These are phyloP conservation scores for Zasmidium citrigriseum DNA, from an alignment of 2,329 filamentous ascomycete species.

Conservation along the genomic window DNA sequence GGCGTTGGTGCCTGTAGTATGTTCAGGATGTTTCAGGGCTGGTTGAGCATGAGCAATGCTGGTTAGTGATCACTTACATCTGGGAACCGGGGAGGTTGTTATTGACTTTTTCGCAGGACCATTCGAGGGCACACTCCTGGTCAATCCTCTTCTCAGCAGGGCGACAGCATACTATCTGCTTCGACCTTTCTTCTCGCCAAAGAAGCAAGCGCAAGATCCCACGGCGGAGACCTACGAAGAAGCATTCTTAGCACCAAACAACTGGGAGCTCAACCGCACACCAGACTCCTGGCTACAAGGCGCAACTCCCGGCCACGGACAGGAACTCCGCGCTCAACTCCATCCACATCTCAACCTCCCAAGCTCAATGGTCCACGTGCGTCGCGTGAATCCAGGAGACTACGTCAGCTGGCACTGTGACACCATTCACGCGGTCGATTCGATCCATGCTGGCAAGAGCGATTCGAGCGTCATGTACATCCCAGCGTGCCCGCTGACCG, in stretches of 20 bases:
- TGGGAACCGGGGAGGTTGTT: no score
- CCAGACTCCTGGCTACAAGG: constrained; percentile 68
- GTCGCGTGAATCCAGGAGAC: constrained; percentile 69
- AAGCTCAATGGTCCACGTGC: constrained; percentile 71
- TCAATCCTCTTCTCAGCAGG: constrained; percentile 75
- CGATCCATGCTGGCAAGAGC: constrained; percentile 65
- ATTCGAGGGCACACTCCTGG: constrained; percentile 75
- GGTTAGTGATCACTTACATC: no score
- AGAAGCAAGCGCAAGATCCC: constrained; percentile 39
- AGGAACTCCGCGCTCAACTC: constrained; percentile 64
- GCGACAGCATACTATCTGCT: constrained; percentile 80
- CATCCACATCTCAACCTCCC: constrained; percentile 72
- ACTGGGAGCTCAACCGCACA: constrained; percentile 60
- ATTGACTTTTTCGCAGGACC: constrained; percentile 49
- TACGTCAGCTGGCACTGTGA: constrained; percentile 76
- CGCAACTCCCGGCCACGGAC: constrained; percentile 66
- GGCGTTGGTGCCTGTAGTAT: constrained; percentile 80
- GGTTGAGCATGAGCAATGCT: constrained; percentile 76
- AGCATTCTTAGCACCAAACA: constrained; percentile 53
- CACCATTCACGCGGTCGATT: constrained; percentile 79
- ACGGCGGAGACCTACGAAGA: constrained; percentile 40
- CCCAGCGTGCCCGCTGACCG: constrained; percentile 78
- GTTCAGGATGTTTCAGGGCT: constrained; percentile 88
- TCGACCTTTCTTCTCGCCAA: constrained; percentile 75
- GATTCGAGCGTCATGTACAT: constrained; percentile 91